Evolutionary conservation across 23 red algal genomes (phyloP).

Genomic region (Agarophyton chilense): DNA sequence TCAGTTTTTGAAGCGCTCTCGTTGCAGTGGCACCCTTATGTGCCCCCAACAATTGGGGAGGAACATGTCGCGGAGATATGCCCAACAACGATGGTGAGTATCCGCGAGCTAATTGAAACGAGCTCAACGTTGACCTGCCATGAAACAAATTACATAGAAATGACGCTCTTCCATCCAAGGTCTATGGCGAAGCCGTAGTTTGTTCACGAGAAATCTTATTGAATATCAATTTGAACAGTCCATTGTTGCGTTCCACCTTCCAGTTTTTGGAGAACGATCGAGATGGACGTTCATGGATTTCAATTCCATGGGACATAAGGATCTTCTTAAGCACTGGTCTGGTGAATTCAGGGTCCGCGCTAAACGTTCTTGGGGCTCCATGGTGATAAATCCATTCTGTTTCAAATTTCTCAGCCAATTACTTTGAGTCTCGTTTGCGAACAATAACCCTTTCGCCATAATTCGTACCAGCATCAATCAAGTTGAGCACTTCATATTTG

Average conservation of each 20-base stretch:
- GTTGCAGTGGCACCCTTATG: constrained; percentile 21
- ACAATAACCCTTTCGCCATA: constrained; percentile 40
- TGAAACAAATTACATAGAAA: constrained; percentile 33
- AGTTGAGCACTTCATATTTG: constrained; percentile 32
- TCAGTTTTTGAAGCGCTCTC: constrained; percentile 31
- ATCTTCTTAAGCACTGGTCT: constrained; percentile 20
- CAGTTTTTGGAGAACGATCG: constrained; percentile 46
- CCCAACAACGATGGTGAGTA: constrained; percentile 22
- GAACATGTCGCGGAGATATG: not conserved
- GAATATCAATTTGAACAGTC: constrained; percentile 27
- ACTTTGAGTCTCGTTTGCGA: not conserved
- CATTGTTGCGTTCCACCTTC: constrained; percentile 39
- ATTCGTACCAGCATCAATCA: constrained; percentile 25
- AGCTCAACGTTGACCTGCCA: constrained; percentile 12
- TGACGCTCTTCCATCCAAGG: too few species aligned
- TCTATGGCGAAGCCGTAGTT: constrained; percentile 13
- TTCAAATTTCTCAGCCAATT: constrained; percentile 17
- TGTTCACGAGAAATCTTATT: not conserved
- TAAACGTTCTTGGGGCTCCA: constrained; percentile 36
- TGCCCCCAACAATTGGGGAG: constrained; percentile 17
- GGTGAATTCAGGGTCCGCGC: constrained; percentile 41
- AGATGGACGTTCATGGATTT: not conserved
- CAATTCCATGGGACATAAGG: not conserved
- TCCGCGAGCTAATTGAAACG: constrained; percentile 39
- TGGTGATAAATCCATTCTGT: constrained; percentile 50